phyloP scores from a whole-genome alignment of 1,284 basidiomycete genomes.

The Ceratobasidium sp. region DNA sequence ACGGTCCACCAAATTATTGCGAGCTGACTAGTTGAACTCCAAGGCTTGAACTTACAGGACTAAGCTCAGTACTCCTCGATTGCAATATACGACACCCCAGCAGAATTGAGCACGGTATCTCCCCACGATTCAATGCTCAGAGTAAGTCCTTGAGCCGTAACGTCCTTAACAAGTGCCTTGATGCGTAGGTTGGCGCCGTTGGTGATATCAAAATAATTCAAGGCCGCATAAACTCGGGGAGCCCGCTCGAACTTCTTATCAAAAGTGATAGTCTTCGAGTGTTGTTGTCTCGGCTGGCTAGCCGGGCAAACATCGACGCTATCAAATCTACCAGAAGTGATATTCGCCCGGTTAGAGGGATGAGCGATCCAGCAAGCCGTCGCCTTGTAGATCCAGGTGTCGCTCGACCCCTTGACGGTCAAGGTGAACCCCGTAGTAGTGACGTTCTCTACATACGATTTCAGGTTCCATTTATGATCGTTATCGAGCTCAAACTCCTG shows the following conservation, averaged over 20 bases:
- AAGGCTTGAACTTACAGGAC: not conserved
- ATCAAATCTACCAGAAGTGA: slow-evolving; percentile 37
- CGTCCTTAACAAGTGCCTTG: slow-evolving; percentile 12
- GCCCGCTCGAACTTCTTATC: slow-evolving; percentile 26
- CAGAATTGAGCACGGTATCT: slow-evolving; percentile 36
- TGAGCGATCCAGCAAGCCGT: slow-evolving; percentile 46
- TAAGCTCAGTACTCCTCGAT: slow-evolving; percentile 23
- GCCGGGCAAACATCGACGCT: slow-evolving; percentile 28
- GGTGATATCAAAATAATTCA: slow-evolving; percentile 39
- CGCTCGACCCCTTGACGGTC: slow-evolving; percentile 33
- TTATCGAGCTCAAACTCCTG: slow-evolving; percentile 29
- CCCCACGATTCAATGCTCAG: slow-evolving; percentile 45
- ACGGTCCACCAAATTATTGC: too few species aligned
- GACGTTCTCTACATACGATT: slow-evolving; percentile 16
- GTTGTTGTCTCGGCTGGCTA: not conserved
- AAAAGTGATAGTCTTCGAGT: slow-evolving; percentile 28
- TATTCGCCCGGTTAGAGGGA: slow-evolving; percentile 37
- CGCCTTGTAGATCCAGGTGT: slow-evolving; percentile 22
- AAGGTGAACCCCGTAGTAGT: slow-evolving; percentile 46
- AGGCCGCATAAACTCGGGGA: slow-evolving; percentile 33
- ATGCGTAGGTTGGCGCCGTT: slow-evolving; percentile 35
- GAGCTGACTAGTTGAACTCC: too few species aligned
- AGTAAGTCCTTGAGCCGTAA: slow-evolving; percentile 25
- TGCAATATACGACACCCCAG: slow-evolving; percentile 37
- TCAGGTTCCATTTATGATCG: slow-evolving; percentile 24